Evolutionary conservation across 2,329 filamentous ascomycete genomes (phyloP), one percentile per base, ranked within the genome.

Genomic region (Hypoxylon sp.): DNA sequence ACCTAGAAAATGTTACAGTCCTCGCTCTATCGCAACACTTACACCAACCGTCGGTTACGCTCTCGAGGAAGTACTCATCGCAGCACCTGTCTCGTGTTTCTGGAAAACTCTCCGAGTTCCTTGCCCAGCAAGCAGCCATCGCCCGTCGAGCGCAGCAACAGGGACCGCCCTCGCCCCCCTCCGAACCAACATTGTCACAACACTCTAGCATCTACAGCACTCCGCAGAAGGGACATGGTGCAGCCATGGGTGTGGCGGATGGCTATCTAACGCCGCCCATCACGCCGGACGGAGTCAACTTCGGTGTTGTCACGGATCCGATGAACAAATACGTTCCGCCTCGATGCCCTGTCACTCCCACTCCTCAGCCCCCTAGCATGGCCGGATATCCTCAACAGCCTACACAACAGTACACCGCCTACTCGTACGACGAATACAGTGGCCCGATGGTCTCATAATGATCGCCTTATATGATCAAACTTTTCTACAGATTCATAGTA

Each of bases 201-300:
- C 73, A 75, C 27, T 78, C 81, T 58, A 76, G 83, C 67, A 82
- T 86, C 59, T 90, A 89, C 67, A 88, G 85, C 73, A 94, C 90
- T 11, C 90, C 90, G 9, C 86, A 90, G 66, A 93, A 93, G 76
- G 82, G 81, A 38, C 83, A 86, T 53, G 86, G 84, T 59, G 77
- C 81, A 41, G 73, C 76, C n/a, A 75, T 82, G 42, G 78, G 78
- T 41, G 80, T 85, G 58, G 83, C 85, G 26, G 82, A 90, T 60
- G 90, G 90, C 50, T 91, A 91, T 71, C 81, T 92, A 61, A 94
- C 90, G 11, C 90, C 90, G 17, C 90, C 90, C 1, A 93, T 94
- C 68, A 94, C 90, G 0, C 90, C 90, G 3, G 90, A 93, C 56
- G 82, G 84, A 5, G 77, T 81, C 41, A 77, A 75, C 61, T 84